These are phyloP conservation scores for Sistotremastrum niveocremeum DNA, from an alignment of 768 basidiomycete species.

Conservation along the genomic window DNA sequence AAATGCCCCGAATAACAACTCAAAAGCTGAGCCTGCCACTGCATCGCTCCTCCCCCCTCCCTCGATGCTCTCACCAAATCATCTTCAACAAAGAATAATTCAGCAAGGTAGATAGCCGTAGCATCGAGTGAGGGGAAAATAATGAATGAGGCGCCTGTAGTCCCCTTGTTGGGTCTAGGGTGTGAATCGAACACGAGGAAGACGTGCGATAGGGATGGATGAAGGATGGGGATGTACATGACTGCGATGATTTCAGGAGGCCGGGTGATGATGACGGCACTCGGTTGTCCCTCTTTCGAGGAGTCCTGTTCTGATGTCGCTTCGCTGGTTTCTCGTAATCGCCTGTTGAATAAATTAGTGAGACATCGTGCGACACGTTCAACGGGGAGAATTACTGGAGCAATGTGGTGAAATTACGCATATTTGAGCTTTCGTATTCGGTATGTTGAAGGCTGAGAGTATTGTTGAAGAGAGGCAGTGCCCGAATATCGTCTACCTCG, in stretches of 20 bases:
- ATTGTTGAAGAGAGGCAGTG: conserved; percentile 8
- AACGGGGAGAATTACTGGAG: background rate
- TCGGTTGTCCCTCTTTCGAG: background rate
- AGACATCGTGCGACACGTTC: too few relatives aligned
- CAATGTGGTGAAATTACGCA: background rate
- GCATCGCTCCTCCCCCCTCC: background rate
- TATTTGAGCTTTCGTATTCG: background rate
- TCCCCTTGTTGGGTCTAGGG: conserved; percentile 8
- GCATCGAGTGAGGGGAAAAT: conserved; percentile 4
- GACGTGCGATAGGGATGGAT: background rate
- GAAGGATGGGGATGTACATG: conserved; percentile 2
- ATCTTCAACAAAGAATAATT: conserved; percentile 1
- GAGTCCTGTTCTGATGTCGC: background rate
- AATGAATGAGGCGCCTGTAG: conserved; percentile 10
- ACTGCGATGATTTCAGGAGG: conserved; percentile 11
- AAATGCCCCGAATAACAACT: conserved; percentile 9
- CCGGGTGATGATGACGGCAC: conserved; percentile 9
- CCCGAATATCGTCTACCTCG: conserved; percentile 10
- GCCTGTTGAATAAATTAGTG: too few relatives aligned
- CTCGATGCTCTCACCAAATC: background rate
- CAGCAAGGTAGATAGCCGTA: conserved; percentile 1
- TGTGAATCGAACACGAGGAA: conserved; percentile 13
- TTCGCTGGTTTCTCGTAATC: too few relatives aligned
- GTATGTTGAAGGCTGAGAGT: background rate
- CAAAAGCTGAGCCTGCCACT: conserved; percentile 12